Conservation (phyloP, 2,329 filamentous ascomycete genomes). For the Nemania sp. region DNA sequence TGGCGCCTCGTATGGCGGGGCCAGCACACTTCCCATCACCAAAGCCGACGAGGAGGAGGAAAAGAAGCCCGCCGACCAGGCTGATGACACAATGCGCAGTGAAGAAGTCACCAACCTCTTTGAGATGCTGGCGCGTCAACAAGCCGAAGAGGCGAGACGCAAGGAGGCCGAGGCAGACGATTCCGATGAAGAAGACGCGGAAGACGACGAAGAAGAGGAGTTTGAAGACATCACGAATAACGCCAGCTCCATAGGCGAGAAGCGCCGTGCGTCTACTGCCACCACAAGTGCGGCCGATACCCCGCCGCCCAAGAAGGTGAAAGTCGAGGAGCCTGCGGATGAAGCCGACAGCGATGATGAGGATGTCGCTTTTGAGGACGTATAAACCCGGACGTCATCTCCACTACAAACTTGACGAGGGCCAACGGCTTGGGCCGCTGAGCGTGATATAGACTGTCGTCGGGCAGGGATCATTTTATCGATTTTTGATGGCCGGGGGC, state of each 20-base stretch:
- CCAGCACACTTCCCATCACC: conserved; percentile 38
- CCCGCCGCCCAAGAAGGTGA: conserved; percentile 54
- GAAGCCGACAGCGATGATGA: conserved; percentile 43
- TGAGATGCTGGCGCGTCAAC: conserved; percentile 64
- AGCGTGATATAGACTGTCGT: background rate
- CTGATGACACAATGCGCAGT: conserved; percentile 52
- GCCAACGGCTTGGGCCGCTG: background rate
- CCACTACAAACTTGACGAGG: background rate
- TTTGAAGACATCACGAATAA: conserved; percentile 43
- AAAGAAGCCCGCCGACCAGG: conserved; percentile 48
- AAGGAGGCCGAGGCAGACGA: conserved; percentile 53
- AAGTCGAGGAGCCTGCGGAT: conserved; percentile 49
- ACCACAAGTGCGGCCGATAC: conserved; percentile 40
- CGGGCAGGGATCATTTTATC: background rate
- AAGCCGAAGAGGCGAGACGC: conserved; percentile 52
- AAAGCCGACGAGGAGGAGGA: conserved; percentile 51
- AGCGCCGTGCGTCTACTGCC: conserved; percentile 37
- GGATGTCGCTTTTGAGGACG: conserved; percentile 53
- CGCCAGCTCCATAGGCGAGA: conserved; percentile 35
- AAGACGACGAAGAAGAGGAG: conserved; percentile 36
- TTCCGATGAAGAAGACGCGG: conserved; percentile 40
- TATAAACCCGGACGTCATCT: conserved; percentile 25
- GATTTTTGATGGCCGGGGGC: background rate
- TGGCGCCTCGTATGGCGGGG: conserved; percentile 58
- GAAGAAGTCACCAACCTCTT: conserved; percentile 69